phyloP scores from a whole-genome alignment of 2,329 filamentous ascomycete species.

The Claviceps pusilla region DNA sequence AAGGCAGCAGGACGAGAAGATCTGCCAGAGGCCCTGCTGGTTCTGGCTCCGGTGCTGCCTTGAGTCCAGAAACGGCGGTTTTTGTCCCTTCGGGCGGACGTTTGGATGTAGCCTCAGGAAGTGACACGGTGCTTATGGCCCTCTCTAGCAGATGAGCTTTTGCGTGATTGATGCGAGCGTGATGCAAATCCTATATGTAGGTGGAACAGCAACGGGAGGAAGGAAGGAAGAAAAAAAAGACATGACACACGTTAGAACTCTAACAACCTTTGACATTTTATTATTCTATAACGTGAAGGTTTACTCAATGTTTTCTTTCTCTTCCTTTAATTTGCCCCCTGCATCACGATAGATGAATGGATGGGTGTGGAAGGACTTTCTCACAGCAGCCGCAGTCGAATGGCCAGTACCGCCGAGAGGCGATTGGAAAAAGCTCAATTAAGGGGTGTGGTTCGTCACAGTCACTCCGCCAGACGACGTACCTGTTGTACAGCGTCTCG shows the following conservation, averaged over 20 bases:
- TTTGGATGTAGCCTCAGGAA: constrained; percentile 10
- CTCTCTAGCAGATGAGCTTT: constrained; percentile 35
- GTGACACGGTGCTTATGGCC: constrained; percentile 33
- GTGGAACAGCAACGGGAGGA: background rate
- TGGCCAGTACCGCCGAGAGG: background rate
- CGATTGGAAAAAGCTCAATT: too few species aligned
- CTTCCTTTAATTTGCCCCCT: background rate
- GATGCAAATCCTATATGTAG: constrained; percentile 29
- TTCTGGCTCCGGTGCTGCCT: background rate
- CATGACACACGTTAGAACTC: background rate
- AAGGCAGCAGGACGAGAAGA: constrained; percentile 38
- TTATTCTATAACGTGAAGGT: background rate
- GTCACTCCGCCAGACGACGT: constrained; percentile 5
- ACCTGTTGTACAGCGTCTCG: constrained; percentile 36
- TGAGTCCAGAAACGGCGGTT: background rate
- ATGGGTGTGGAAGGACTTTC: background rate
- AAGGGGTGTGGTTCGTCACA: background rate
- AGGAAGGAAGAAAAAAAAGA: background rate
- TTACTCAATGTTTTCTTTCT: background rate
- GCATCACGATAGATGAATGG: background rate
- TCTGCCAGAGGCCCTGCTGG: constrained; percentile 31
- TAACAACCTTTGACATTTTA: background rate
- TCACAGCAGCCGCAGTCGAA: background rate
- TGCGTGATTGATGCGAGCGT: constrained; percentile 31
- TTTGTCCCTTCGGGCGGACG: constrained; percentile 1